Evolutionary conservation across 257 asterid genomes (phyloP).

Genomic region (Nicotiana otophora): DNA sequence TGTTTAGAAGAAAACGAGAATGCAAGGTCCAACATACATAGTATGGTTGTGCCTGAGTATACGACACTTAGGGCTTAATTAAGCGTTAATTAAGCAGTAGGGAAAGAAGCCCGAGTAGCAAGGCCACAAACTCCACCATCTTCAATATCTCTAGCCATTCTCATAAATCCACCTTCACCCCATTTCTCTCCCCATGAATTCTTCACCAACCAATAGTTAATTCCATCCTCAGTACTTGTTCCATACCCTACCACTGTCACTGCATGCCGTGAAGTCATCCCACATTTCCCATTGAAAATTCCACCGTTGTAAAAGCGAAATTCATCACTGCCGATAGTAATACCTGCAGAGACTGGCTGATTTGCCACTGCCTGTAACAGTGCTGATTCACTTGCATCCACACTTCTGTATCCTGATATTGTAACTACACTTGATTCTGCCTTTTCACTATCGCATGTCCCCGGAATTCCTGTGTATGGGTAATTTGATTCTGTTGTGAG

Average conservation of each 20-base stretch:
- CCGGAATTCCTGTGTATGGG: constrained; percentile 15
- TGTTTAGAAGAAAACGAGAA: neutral
- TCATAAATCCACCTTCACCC: constrained; percentile 7
- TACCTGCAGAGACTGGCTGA: constrained; percentile 21
- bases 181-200: constrained; percentile 14
- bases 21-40: neutral
- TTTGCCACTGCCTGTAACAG: constrained; percentile 19
- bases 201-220: constrained; percentile 14
- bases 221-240: neutral
- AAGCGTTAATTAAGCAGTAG: neutral
- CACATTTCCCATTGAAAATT: constrained; percentile 17
- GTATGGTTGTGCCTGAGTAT: too few species aligned
- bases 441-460: neutral
- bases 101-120: constrained; percentile 12
- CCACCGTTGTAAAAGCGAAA: constrained; percentile 20
- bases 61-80: too few species aligned
- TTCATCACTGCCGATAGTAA: neutral
- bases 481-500: constrained; percentile 22
- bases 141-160: neutral
- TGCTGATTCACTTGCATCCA: constrained; percentile 12
- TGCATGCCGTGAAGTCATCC: constrained; percentile 13
- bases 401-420: constrained; percentile 14
- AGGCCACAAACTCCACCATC: constrained; percentile 11
- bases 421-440: constrained; percentile 9
- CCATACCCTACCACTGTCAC: constrained; percentile 29